Evolutionary conservation across 306 rosid genomes (phyloP).

Genomic region (Acacia crassicarpa): DNA sequence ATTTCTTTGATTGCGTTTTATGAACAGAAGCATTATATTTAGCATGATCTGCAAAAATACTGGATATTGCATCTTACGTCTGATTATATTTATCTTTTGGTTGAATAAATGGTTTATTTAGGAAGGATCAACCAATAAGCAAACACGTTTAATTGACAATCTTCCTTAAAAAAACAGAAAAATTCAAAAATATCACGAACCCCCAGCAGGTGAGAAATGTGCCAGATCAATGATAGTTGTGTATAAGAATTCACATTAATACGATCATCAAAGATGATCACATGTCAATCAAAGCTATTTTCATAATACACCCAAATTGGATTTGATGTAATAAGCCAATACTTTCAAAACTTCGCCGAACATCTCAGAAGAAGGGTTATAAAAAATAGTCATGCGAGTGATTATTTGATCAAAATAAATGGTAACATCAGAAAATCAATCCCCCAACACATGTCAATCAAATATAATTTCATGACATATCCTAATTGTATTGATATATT

Average conservation of each 20-base stretch:
- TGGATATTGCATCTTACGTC: not conserved
- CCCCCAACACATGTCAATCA: conserved; percentile 38
- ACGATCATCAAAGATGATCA: not conserved
- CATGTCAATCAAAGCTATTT: not conserved
- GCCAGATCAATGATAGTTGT: not conserved
- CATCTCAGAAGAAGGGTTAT: not conserved
- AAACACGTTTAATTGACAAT: not conserved
- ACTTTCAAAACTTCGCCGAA: not conserved
- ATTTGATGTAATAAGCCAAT: not conserved
- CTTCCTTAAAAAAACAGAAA: not conserved
- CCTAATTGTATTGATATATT: not conserved
- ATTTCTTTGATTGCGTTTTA: not conserved
- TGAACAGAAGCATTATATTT: not conserved
- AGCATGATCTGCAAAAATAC: not conserved
- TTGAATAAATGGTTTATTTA: not conserved
- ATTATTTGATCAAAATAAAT: not conserved
- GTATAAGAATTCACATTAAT: not conserved
- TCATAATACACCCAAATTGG: not conserved
- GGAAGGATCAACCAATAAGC: not conserved
- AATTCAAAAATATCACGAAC: not conserved
- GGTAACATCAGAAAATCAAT: conserved; percentile 12
- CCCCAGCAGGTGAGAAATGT: not conserved
- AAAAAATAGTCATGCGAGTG: not conserved
- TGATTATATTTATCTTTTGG: not conserved
- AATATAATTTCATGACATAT: not conserved